Evolutionary conservation across 306 rosid species (phyloP), one percentile per base, ranked within the genome.

Genomic region (Vigna radiata): DNA sequence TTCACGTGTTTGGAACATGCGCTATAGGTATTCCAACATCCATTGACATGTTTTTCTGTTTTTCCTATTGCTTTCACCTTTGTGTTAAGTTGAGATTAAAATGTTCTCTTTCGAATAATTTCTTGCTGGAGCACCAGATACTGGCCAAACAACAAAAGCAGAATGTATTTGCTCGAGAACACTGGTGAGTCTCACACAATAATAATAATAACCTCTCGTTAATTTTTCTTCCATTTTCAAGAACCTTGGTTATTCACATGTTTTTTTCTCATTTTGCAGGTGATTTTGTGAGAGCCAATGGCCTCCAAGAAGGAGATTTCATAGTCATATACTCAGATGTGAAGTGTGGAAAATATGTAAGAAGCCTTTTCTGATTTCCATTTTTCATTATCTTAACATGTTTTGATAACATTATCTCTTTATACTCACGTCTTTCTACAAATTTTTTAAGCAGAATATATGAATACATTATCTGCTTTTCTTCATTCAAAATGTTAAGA

Each of bases 81-180:
- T 37, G 11, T 62, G 3, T 27, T 54, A 48, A 31, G 33, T 33
- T 16, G 68, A 70, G 79, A 77, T 31, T 75, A 77, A 89, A 70
- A 77, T 70, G 43, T 60, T 77, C 25, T 54, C 0, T 68, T 53
- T 68, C 41, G 72, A 2, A 65, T 64, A 27, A 43, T 75, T 80
- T 77, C 49, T 54, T 72, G 48, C 61, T 86, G 90, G 89, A 88
- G 92, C 84, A 76, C 53, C 97, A 95, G 99, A 84, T 95, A 95
- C 83, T 95, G 99, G 99, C 99, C 99, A 27, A 95, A 95, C 88
- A 95, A 92, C 76, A 95, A 95, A 86, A 95, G 99, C 86, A 89
- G 99, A 81, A 95, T 95, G 99, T 95, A 95, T 89, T 91, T 95
- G 75, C 97, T 95, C 7, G 99, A 95, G 86, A 95, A 92, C 81